Base-by-base conservation (phyloP, 1,284 basidiomycete species). In the Leccinum pallidistipes region DNA sequence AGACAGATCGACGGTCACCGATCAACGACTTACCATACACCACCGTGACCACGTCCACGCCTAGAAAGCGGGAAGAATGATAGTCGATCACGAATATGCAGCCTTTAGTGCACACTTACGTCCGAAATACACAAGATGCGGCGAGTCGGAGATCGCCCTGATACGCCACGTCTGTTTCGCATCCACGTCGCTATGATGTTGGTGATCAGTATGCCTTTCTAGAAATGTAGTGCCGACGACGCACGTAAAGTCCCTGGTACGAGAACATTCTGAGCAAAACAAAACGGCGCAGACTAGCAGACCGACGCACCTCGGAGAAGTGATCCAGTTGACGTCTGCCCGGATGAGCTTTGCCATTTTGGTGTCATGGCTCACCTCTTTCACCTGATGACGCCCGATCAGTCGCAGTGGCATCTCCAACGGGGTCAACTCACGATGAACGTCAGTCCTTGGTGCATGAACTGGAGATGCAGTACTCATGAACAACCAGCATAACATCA, bases 241-340 rank as follows among this genome's bases (percentile, higher is more conserved):
- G 67, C 66, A 87, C 87, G 88, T 92, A 69, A 85, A 88, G 74
- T 92, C 90, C 69, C 91, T 90, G 29, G 34, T 21, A 65, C 12
- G 55, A 62, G 31, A 55, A 55, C 16, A 9, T 14, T 55, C 43
- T 65, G 57, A 59, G 31, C 38, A 47, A 45, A 18, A 62, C 24
- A 5, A 43, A n/a, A 8, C 9, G 32, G 31, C 7, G 2, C 24
- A 29, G 21, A 32, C 9, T 18, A 24, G 55, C n/a, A n/a, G 34
- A 38, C 10, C 5, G 53, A 67, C 77, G 32, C 62, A 87, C 90
- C 88, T 83, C 10, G 89, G 91, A 38, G 85, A 85, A 12, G 94
- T 97, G 58, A 86, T 86, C 85, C 91, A 96, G 66, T 91, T 92
- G 62, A 95, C 90, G 64, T 94, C 88, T 9, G 88, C 83, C 58